Evolutionary conservation across 2,329 filamentous ascomycete species (phyloP).

Genomic region (Cryphonectria carpinicola): DNA sequence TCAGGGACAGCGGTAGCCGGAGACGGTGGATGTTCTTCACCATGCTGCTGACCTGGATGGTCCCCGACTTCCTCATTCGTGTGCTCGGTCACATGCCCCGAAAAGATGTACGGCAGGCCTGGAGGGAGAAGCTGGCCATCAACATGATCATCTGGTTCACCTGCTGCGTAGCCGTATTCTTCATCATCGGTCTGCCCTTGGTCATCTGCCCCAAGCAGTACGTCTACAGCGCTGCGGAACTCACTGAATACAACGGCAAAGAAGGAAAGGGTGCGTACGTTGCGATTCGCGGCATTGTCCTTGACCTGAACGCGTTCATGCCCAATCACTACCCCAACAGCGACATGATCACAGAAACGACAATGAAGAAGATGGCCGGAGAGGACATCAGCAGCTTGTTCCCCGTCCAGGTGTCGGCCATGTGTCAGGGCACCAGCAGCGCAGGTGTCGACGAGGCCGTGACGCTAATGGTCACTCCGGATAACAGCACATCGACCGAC

Average conservation of each 20-base stretch:
- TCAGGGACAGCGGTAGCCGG: conserved; percentile 74
- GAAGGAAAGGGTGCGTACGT: conserved; percentile 66
- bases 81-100: conserved; percentile 82
- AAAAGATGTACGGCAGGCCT: conserved; percentile 89
- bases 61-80: conserved; percentile 83
- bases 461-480: conserved; percentile 79
- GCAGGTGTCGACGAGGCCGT: conserved; percentile 65
- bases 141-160: conserved; percentile 95
- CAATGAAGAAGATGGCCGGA: conserved; percentile 81
- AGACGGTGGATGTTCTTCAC: conserved; percentile 91
- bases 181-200: conserved; percentile 85
- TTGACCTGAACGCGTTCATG: conserved; percentile 76
- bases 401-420: conserved; percentile 89
- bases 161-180: conserved; percentile 79
- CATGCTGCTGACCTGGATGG: conserved; percentile 80
- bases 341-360: conserved; percentile 55
- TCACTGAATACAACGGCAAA: conserved; percentile 75
- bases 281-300: conserved; percentile 86
- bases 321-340: conserved; percentile 76
- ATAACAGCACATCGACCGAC: conserved; percentile 73
- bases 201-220: conserved; percentile 91
- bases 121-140: conserved; percentile 97
- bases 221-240: conserved; percentile 79
- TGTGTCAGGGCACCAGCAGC: conserved; percentile 79
- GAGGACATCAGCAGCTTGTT: conserved; percentile 87